phyloP scores from a whole-genome alignment of 306 rosid species.

The Cajanus cajan region DNA sequence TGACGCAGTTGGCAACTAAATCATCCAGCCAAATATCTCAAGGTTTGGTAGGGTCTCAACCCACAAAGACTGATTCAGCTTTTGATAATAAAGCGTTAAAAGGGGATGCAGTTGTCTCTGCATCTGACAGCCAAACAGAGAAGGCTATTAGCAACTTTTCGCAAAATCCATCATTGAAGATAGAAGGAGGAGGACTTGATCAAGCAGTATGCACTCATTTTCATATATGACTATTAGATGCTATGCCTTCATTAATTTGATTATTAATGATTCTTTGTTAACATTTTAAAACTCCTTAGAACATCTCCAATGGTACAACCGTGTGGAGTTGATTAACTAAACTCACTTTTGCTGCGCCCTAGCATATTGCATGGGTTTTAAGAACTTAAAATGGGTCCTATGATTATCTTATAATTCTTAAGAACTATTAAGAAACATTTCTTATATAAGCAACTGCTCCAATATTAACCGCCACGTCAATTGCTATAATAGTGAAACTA shows the following conservation, averaged over 20 bases:
- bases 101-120: constrained; percentile 34
- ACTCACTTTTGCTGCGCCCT: no score
- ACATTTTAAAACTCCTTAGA: background rate
- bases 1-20: background rate
- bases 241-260: background rate
- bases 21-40: background rate
- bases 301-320: no score
- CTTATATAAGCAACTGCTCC: no score
- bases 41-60: constrained; percentile 44
- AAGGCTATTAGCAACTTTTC: constrained; percentile 55
- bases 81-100: constrained; percentile 34
- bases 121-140: constrained; percentile 56
- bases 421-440: no score
- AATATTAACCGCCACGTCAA: no score
- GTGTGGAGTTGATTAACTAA: no score
- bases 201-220: constrained; percentile 46
- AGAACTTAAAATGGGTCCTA: no score
- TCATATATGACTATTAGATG: background rate
- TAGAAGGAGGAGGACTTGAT: constrained; percentile 38
- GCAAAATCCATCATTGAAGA: constrained; percentile 60
- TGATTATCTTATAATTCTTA: no score
- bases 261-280: background rate
- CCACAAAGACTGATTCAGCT: constrained; percentile 32
- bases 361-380: no score
- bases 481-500: no score